Percentiles rank a stretch among this genome's conserved stretches.
These are phyloP conservation scores for Podaxis pistillaris DNA, from an alignment of 768 basidiomycete species.

Conservation along the genomic window DNA sequence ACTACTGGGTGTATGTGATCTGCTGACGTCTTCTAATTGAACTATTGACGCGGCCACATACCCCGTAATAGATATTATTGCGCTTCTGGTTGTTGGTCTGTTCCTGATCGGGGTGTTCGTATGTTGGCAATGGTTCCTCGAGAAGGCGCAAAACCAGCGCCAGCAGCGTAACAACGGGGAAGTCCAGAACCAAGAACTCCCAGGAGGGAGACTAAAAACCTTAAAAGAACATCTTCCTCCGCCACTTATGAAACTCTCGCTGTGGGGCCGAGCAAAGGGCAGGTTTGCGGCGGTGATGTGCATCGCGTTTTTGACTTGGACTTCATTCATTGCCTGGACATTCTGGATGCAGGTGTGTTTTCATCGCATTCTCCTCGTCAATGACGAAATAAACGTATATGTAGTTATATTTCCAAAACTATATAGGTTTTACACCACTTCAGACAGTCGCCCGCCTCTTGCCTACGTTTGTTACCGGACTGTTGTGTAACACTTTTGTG, in stretches of 20 bases:
- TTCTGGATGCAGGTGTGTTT: conserved; percentile 32
- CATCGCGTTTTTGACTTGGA: conserved; percentile 67
- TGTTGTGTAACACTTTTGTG: conserved; percentile 62
- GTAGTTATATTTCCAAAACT: conserved; percentile 75
- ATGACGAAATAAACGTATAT: background rate
- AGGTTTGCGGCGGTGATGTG: conserved; percentile 58
- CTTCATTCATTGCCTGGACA: conserved; percentile 51
- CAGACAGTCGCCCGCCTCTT: conserved; percentile 63
- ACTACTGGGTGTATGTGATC: conserved; percentile 35
- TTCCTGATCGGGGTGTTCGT: conserved; percentile 56
- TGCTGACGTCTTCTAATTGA: background rate
- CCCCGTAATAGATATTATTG: conserved; percentile 60
- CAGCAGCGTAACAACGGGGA: conserved; percentile 2
- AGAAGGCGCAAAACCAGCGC: conserved; percentile 31
- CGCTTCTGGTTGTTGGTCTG: conserved; percentile 60
- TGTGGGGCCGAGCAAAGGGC: conserved; percentile 65
- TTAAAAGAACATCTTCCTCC: conserved; percentile 35
- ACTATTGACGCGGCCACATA: background rate
- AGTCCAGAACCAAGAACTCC: background rate
- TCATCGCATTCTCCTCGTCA: background rate
- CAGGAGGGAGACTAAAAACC: background rate
- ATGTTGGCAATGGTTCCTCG: conserved; percentile 65
- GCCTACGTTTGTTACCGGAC: conserved; percentile 69
- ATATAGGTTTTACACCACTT: conserved; percentile 50
- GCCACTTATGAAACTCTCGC: conserved; percentile 60